Conservation (phyloP, 169 alveolate species). For the Cryptosporidium muris region DNA sequence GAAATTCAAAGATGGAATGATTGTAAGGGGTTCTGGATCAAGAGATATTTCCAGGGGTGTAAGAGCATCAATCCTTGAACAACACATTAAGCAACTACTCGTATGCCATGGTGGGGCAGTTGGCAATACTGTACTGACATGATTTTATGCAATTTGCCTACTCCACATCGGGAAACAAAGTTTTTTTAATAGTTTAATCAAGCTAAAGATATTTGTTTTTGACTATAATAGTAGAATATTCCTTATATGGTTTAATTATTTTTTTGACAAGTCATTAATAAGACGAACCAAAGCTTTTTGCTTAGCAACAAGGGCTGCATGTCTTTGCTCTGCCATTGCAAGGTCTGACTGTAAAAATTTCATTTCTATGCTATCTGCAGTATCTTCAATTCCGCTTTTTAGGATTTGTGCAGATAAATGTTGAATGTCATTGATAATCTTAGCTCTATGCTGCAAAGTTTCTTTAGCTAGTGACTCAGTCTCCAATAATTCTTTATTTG, state of each 20-base stretch:
- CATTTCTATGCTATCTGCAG: slow-evolving; percentile 40
- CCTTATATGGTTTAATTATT: slow-evolving; percentile 11
- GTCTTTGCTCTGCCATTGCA: slow-evolving; percentile 57
- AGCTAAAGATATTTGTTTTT: too few relatives aligned
- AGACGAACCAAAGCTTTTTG: slow-evolving; percentile 9
- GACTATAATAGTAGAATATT: slow-evolving; percentile 1
- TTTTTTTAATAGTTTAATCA: too few relatives aligned
- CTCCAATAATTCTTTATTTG: slow-evolving; percentile 39
- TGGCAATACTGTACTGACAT: too few relatives aligned
- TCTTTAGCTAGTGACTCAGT: slow-evolving; percentile 35
- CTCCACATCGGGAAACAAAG: too few relatives aligned
- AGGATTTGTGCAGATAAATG: slow-evolving; percentile 18
- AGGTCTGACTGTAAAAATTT: slow-evolving; percentile 52
- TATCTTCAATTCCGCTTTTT: slow-evolving; percentile 12
- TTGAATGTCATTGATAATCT: slow-evolving; percentile 40
- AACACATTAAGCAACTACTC: slow-evolving; percentile 55
- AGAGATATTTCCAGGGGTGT: slow-evolving; percentile 69
- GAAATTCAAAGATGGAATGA: slow-evolving; percentile 66
- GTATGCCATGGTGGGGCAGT: too few relatives aligned
- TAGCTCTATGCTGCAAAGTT: slow-evolving; percentile 18
- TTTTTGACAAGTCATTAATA: slow-evolving; percentile 13
- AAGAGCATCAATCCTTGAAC: slow-evolving; percentile 65
- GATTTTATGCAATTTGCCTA: too few relatives aligned
- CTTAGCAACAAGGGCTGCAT: slow-evolving; percentile 24
- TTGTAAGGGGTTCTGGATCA: slow-evolving; percentile 71